Conservation (phyloP, 768 basidiomycete species). For the Leccinum longicurvipes region DNA sequence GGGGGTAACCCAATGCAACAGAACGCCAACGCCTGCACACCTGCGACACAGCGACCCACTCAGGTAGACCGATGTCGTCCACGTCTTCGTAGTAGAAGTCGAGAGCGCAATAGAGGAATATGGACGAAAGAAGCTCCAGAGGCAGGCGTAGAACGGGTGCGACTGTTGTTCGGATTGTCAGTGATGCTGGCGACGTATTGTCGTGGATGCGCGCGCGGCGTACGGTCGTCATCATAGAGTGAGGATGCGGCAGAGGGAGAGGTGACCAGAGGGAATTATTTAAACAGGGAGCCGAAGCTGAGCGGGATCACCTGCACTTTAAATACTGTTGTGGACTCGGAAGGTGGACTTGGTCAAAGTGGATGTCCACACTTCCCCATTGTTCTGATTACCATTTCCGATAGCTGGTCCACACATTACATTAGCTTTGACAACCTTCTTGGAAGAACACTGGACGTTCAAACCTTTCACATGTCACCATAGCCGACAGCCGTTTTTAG, state of each 20-base stretch:
- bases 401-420: background rate
- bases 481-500: background rate
- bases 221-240: background rate
- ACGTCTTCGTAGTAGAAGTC: background rate
- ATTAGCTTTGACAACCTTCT: background rate
- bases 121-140: background rate
- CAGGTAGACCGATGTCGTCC: background rate
- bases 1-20: background rate
- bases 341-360: background rate
- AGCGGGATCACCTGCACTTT: background rate
- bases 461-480: background rate
- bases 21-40: constrained; percentile 2
- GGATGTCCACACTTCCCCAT: background rate
- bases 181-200: background rate
- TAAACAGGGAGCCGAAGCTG: background rate
- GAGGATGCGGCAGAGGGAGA: background rate
- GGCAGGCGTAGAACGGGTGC: background rate
- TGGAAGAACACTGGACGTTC: background rate
- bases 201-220: background rate
- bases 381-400: background rate
- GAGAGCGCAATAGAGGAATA: constrained; percentile 1
- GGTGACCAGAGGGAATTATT: background rate
- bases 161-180: background rate
- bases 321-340: background rate
- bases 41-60: background rate